Percentiles rank a stretch among this genome's conserved stretches.
phyloP scores from a whole-genome alignment of 371 early-diverging fungal species.

The Hamiltosporidium tvaerminnensis region DNA sequence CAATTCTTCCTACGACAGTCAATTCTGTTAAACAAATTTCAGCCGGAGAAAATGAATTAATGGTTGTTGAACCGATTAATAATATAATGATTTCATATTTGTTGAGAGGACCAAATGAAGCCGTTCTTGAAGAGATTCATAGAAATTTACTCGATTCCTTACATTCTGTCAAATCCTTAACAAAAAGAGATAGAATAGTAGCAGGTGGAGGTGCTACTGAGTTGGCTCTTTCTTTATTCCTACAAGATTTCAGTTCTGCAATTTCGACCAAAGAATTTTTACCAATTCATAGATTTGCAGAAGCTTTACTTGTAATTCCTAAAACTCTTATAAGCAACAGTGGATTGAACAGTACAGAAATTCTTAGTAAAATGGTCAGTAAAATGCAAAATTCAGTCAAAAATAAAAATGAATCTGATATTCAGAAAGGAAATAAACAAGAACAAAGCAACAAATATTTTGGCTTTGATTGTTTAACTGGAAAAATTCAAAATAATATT shows the following conservation, averaged over 20 bases:
- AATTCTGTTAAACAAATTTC: too few relatives aligned
- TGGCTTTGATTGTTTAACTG: conserved; percentile 83
- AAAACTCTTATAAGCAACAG: conserved; percentile 94
- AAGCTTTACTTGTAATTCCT: conserved; percentile 82
- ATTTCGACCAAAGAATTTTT: conserved; percentile 72
- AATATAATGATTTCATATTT: conserved; percentile 68
- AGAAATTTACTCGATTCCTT: conserved; percentile 87
- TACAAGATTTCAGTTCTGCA: conserved; percentile 80
- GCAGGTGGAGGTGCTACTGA: conserved; percentile 99
- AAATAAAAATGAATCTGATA: not conserved
- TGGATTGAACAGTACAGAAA: conserved; percentile 86
- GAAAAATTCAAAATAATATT: conserved; percentile 78
- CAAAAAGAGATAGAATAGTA: conserved; percentile 85
- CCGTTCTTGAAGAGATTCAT: conserved; percentile 94
- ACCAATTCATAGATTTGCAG: conserved; percentile 90
- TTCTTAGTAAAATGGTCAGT: conserved; percentile 61
- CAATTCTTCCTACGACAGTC: too few relatives aligned
- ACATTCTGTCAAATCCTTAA: conserved; percentile 85
- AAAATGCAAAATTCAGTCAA: conserved; percentile 22
- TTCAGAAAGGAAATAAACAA: too few relatives aligned
- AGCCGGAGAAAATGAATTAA: too few relatives aligned
- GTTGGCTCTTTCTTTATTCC: conserved; percentile 78
- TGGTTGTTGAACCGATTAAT: conserved; percentile 56
- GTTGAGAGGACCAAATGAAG: conserved; percentile 81
- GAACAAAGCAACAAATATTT: not conserved